These are phyloP conservation scores for Chlorella sp. DNA, from an alignment of 139 green algal species.

Conservation along the genomic window DNA sequence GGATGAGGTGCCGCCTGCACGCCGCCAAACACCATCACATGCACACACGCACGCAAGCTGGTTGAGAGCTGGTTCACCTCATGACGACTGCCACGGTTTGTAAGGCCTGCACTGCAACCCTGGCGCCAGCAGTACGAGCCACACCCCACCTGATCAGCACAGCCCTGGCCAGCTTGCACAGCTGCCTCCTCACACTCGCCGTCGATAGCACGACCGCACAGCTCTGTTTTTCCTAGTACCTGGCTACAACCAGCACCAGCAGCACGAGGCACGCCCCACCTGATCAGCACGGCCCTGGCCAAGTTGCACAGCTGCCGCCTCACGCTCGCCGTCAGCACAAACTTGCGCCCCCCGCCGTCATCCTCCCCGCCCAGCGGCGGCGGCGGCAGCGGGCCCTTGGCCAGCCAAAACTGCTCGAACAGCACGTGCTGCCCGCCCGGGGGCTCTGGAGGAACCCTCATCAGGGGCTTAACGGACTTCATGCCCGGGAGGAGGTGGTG, in stretches of 20 bases:
- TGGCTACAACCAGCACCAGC: background rate
- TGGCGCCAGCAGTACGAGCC: too few species aligned
- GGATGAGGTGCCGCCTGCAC: too few species aligned
- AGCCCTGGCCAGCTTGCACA: background rate
- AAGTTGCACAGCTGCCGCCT: constrained; percentile 79
- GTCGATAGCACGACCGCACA: background rate
- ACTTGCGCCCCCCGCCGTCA: constrained; percentile 51
- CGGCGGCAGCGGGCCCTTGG: constrained; percentile 52
- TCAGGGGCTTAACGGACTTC: constrained; percentile 41
- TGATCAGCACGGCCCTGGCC: constrained; percentile 80
- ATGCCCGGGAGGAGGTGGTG: constrained; percentile 31
- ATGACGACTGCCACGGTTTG: too few species aligned
- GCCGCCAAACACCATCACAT: too few species aligned
- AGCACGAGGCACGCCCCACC: constrained; percentile 17
- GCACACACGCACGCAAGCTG: too few species aligned
- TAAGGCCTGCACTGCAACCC: too few species aligned
- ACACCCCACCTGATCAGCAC: too few species aligned
- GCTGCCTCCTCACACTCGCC: background rate
- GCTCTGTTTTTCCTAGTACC: background rate
- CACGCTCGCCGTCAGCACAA: constrained; percentile 85
- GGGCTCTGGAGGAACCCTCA: constrained; percentile 36
- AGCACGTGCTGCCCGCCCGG: constrained; percentile 50
- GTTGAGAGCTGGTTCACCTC: too few species aligned
- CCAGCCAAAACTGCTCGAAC: constrained; percentile 95
- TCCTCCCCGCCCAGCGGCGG: constrained; percentile 32